A percentile compares a stretch with the other conserved stretches of the same genome.
Evolutionary conservation across 23 red algal genomes (phyloP).

Genomic region (Agarophyton chilense): DNA sequence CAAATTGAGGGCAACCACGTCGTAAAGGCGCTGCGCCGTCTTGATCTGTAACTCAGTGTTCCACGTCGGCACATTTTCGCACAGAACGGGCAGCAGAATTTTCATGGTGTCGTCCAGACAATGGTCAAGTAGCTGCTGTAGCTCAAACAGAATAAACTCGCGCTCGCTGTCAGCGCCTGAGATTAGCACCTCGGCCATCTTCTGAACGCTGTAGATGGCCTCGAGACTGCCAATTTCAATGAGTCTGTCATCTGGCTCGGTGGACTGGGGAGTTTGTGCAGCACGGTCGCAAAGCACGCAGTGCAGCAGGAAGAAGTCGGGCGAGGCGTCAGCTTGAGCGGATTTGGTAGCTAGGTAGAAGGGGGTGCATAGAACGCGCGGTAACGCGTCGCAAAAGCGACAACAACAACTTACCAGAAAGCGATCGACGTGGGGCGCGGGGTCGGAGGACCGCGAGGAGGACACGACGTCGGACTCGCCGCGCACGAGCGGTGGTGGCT

Average conservation of each 20-base stretch:
- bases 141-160: slow-evolving; percentile 83
- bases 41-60: slow-evolving; percentile 80
- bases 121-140: slow-evolving; percentile 86
- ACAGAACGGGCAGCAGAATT: slow-evolving; percentile 80
- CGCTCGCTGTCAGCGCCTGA: slow-evolving; percentile 67
- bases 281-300: neutral
- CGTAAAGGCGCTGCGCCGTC: slow-evolving; percentile 67
- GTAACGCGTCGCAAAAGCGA: neutral
- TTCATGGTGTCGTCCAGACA: slow-evolving; percentile 84
- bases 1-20: slow-evolving; percentile 68
- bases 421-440: slow-evolving; percentile 22
- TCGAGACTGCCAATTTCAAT: slow-evolving; percentile 60
- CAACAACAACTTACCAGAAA: slow-evolving; percentile 55
- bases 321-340: slow-evolving; percentile 1
- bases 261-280: slow-evolving; percentile 8
- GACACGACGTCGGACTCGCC: slow-evolving; percentile 14
- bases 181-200: slow-evolving; percentile 83
- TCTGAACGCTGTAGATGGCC: slow-evolving; percentile 80
- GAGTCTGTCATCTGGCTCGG: slow-evolving; percentile 44
- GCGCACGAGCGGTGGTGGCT: neutral
- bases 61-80: slow-evolving; percentile 67
- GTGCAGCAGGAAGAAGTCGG: neutral
- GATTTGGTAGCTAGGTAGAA: neutral
- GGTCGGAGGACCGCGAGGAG: neutral
- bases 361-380: slow-evolving; percentile 2